Evolutionary conservation across 306 rosid species (phyloP), one percentile per base, ranked within the genome.

Genomic region (Malus asiatica): DNA sequence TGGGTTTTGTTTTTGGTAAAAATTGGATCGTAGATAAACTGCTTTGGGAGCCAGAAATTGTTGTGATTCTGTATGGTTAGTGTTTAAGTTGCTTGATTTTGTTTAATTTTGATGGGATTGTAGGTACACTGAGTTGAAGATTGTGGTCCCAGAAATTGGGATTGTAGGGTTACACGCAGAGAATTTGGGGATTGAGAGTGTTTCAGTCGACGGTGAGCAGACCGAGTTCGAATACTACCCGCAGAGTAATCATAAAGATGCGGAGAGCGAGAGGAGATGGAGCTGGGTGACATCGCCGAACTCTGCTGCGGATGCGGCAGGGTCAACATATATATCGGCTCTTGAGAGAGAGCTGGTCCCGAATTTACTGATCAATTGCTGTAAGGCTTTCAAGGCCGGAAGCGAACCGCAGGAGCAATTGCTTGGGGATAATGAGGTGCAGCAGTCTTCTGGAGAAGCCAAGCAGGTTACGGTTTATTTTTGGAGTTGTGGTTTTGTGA

Each of bases 151-250:
- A 45, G 97, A 95, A 61, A 95, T 90, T 68, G 99, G 99, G 60
- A 86, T 95, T 79, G 93, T 92, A 20, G 97, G 97, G 35, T 63
- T 95, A 72, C 97, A 95, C 81, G 99, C 97, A 5, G 99, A 95
- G 87, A 92, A 95, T 83, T 77, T 95, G 78, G 93, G 88, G 79
- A 92, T 95, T 82, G 90, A 81, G 73, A 88, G 88, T 74, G 96
- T 95, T 29, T 84, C 75, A 60, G 99, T 95, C 51, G 99, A 95
- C 22, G 99, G 99, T 0, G 99, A 95, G 86, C 88, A 93, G 1
- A 80, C 97, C 4, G 97, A 85, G 65, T 95, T 86, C 29, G 99
- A 92, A 79, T 95, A 92, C 79, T 90, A 95, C 69, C 99, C 97
- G 64, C 82, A 67, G 40, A 38, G 79, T 27, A 84, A 79, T 78